Evolutionary conservation across 345 rosid genomes (phyloP).

Genomic region (Rhizophora apiculata): DNA sequence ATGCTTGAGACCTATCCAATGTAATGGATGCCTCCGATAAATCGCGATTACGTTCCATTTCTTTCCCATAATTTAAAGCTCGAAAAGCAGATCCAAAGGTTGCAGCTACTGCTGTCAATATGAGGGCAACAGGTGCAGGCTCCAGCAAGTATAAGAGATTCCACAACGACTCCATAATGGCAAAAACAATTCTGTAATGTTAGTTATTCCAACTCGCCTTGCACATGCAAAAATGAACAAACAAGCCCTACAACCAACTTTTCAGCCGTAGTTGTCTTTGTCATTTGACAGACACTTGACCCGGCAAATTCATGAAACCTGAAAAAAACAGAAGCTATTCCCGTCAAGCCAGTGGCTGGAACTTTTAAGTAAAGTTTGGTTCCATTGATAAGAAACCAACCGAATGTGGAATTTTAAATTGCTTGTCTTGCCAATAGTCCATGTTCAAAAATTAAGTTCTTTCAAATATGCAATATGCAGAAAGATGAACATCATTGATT

Average conservation of each 20-base stretch:
- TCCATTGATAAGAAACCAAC: neutral
- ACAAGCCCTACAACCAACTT: constrained; percentile 6
- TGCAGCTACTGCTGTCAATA: constrained; percentile 77
- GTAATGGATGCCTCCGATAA: constrained; percentile 82
- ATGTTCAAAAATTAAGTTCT: neutral
- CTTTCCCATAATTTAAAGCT: constrained; percentile 85
- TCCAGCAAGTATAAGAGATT: constrained; percentile 72
- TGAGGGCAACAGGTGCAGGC: constrained; percentile 86
- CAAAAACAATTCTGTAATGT: constrained; percentile 14
- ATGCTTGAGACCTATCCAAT: constrained; percentile 80
- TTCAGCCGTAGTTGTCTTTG: constrained; percentile 30
- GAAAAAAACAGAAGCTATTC: constrained; percentile 15
- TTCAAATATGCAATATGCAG: neutral
- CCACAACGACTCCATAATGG: constrained; percentile 76
- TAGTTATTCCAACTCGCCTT: constrained; percentile 17
- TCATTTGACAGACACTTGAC: constrained; percentile 14
- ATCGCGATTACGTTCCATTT: constrained; percentile 91
- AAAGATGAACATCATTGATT: neutral
- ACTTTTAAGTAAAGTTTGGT: neutral
- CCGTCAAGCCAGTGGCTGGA: neutral
- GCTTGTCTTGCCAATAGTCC: neutral
- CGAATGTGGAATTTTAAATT: neutral
- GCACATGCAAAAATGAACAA: constrained; percentile 6
- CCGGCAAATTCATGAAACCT: constrained; percentile 42
- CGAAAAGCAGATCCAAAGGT: constrained; percentile 96